phyloP scores from a whole-genome alignment of 352 stramenopile species.

The Phytophthora quininea region DNA sequence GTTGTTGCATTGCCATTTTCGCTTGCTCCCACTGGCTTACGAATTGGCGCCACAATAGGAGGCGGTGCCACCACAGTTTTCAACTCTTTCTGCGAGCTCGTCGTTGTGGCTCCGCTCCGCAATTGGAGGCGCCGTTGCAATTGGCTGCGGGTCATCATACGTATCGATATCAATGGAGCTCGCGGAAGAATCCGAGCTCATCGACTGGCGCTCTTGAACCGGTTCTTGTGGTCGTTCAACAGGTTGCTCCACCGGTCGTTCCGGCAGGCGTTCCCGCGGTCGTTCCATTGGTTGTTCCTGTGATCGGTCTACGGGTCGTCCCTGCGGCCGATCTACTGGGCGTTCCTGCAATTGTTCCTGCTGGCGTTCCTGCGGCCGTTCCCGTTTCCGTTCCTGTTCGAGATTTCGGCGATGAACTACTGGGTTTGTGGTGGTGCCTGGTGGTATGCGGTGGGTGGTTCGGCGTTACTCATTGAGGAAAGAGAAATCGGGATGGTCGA shows the following conservation, averaged over 20 bases:
- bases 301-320: no score
- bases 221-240: no score
- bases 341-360: no score
- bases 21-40: constrained; percentile 5
- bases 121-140: constrained; percentile 23
- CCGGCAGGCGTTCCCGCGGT: no score
- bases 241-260: no score
- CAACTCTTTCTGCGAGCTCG: neutral
- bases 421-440: neutral
- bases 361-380: constrained; percentile 14
- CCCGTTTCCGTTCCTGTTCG: constrained; percentile 5
- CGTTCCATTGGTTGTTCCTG: no score
- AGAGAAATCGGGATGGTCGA: constrained; percentile 31
- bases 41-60: neutral
- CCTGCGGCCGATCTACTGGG: no score
- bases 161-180: constrained; percentile 79
- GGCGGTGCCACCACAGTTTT: neutral
- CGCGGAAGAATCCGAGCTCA: constrained; percentile 68
- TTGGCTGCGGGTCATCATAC: constrained; percentile 36
- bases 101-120: constrained; percentile 16
- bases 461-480: constrained; percentile 14
- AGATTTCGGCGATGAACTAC: constrained; percentile 1
- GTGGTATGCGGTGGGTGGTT: constrained; percentile 11
- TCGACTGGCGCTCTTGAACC: constrained; percentile 50
- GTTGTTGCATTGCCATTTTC: constrained; percentile 15